Evolutionary conservation across 345 rosid genomes (phyloP), one percentile per base, ranked within the genome.

Genomic region (Carallia pectinifolia): DNA sequence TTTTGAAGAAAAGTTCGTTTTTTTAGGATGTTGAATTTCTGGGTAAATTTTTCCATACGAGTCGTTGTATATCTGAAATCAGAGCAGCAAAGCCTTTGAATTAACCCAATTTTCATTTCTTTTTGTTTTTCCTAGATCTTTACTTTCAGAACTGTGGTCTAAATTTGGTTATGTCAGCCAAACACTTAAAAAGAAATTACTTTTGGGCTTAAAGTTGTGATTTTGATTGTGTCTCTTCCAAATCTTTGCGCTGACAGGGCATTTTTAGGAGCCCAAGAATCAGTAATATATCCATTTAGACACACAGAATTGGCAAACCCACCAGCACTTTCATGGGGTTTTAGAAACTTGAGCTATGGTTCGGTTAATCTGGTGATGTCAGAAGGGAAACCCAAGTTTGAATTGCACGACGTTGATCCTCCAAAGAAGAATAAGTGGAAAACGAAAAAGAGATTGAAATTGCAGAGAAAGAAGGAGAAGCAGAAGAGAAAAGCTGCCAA

Each of bases 341-440:
- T 38, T 38, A 82, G 94, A 80, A 74, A 74, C 53, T 81, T 74
- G 54, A 89, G 91, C 68, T 85, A 85, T 58, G 98, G 98, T 31
- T 73, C 80, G 0, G 90, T 95, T 70, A 89, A 77, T 70, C 70
- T 95, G 56, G 98, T 95, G 77, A 85, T 92, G 73, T 88, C 94
- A 15, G 68, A 90, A 61, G 99, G 99, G 70, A 90, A 95, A 79
- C 90, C 94, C n/a, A 89, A 90, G 82, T 90, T 95, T 61, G 94
- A 89, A 77, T 88, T 81, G 2, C 85, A 79, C 38, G 87, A 89
- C 68, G 66, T 81, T 6, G 88, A 88, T 63, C 92, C 99, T 85
- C 97, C 98, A 0, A 89, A 84, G 84, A 95, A 89, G 81, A 84
- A 88, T 71, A 95, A 92, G 61, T 90, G 94, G 92, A 72, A 71